A percentile compares a stretch with the other conserved stretches of the same genome.
phyloP scores from a whole-genome alignment of 805 yeast genomes.

The Saturnispora besseyi region DNA sequence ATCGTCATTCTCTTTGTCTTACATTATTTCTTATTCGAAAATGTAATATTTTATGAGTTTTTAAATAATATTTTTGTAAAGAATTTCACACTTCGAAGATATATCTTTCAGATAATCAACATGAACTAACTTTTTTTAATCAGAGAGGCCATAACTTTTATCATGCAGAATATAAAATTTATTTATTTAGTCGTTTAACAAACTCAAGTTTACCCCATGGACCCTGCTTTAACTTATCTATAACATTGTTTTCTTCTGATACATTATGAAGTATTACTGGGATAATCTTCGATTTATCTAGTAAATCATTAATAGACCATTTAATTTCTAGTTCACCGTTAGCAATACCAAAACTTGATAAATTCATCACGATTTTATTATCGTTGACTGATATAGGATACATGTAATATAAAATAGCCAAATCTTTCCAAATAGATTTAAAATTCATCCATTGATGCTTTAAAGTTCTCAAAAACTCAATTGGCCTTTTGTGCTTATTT shows the following conservation, averaged over 20 bases:
- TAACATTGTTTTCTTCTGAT: neutral
- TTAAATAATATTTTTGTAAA: too few relatives aligned
- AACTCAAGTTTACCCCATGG: neutral
- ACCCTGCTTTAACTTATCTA: neutral
- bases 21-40: neutral
- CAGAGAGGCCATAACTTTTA: neutral
- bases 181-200: neutral
- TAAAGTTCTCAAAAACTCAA: conserved; percentile 1
- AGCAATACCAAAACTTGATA: neutral
- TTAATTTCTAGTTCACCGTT: neutral
- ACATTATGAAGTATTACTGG: neutral
- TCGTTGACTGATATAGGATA: neutral
- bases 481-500: neutral
- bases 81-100: too few relatives aligned
- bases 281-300: conserved; percentile 1
- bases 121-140: neutral
- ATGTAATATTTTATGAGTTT: too few relatives aligned
- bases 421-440: conserved; percentile 9
- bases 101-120: too few relatives aligned
- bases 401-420: conserved; percentile 5
- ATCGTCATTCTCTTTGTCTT: neutral
- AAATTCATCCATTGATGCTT: conserved; percentile 5
- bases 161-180: neutral
- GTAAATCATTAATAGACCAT: conserved; percentile 3
- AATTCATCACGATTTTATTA: conserved; percentile 1